A percentile compares a stretch with the other conserved stretches of the same genome.
phyloP scores from a whole-genome alignment of 306 rosid genomes.

The Amphicarpaea edgeworthii region DNA sequence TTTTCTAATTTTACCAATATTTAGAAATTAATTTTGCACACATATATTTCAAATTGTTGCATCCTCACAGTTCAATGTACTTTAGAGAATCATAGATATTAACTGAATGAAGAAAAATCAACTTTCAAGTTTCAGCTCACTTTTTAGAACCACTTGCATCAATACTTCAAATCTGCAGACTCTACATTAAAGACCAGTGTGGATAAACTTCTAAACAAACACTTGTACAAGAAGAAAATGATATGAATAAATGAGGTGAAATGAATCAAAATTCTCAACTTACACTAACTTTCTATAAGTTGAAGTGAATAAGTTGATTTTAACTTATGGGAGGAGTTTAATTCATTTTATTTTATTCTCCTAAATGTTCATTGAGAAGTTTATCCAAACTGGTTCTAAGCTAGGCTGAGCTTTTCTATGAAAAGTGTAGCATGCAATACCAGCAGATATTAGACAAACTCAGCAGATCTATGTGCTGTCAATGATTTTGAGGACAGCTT shows the following conservation, averaged over 20 bases:
- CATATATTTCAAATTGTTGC: neutral
- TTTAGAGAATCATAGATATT: constrained; percentile 11
- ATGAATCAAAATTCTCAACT: neutral
- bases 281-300: neutral
- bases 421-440: neutral
- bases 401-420: no score
- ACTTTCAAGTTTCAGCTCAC: constrained; percentile 24
- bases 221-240: neutral
- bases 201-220: neutral
- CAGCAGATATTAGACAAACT: constrained; percentile 5
- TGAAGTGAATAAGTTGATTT: neutral
- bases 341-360: neutral
- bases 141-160: neutral
- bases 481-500: neutral
- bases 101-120: neutral
- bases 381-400: neutral
- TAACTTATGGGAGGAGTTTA: neutral
- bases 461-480: neutral
- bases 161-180: constrained; percentile 8
- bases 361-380: neutral
- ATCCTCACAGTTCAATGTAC: constrained; percentile 3
- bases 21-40: constrained; percentile 6
- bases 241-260: neutral
- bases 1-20: neutral
- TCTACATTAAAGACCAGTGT: neutral